Base-by-base conservation (phyloP, 2,329 filamentous ascomycete species). In the Aspergillus amoenus region DNA sequence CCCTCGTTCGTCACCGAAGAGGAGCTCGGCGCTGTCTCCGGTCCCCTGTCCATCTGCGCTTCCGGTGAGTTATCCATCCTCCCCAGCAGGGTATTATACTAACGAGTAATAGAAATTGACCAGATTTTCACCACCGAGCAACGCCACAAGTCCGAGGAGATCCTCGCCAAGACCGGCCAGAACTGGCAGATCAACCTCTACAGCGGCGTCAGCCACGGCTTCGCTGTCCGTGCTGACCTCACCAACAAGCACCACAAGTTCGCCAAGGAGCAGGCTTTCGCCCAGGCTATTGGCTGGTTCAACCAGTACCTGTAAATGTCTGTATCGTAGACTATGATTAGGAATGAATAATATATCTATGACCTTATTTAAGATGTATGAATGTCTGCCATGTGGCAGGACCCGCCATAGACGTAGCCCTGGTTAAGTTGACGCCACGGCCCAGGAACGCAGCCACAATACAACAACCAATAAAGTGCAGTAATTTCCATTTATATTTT, bases 181-280 rank as follows among this genome's bases (percentile, higher is more conserved):
- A 83, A 84, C 21, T 94, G 89, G 76, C 90, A 95, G 76, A 88
- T 94, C 71, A 90, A 82, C 72, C 78, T 95, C 8, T 94, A 84
- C 79, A 85, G 84, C 3, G 84, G 85, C 54, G 85, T 90, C 30
- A 74, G 76, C 55, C 91, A 95, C 72, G 91, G 91, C 0, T 96
- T 94, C 67, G 81, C 86, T 8, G 86, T 92, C 2, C 84, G 90
- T 55, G 81, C 80, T 27, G 88, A 94, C 69, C 58, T 82, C 32
- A 81, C 67, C 59, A 81, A 86, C 61, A 81, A 81, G 70, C 62
- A 78, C 45, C 73, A 83, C 68, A 85, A 82, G 71, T 93, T 83
- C 66, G 87, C 89, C 39, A 93, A 91, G 82, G 89, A 95, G 76
- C 85, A 88, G 75, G 90, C 91, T 5, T 94, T 94, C 70, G 68